Base-by-base conservation (phyloP, 176 grass and related monocot species). In the Otatea glauca region DNA sequence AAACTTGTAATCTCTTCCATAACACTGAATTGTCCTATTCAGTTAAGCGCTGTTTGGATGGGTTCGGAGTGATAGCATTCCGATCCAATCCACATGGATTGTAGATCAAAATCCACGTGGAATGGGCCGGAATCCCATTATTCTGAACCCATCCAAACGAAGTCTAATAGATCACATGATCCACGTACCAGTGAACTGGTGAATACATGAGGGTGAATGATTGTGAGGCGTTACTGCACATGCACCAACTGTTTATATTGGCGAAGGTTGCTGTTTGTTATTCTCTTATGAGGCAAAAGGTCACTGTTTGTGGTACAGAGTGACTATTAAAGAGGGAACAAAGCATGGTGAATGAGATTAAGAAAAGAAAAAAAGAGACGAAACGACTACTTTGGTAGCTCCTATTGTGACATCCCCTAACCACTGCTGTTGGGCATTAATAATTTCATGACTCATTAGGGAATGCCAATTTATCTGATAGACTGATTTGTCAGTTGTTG, bases 301-400 rank as follows among this genome's bases (percentile, higher is more conserved):
- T 48, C 0, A 4, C 34, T 55, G 34, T 49, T 75, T 69, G 5
- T 76, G 71, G 68, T 73, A 51, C 68, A 78, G 18, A 58, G 13
- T 86, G 66, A 67, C 48, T 83, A 49, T 72, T 79, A 68, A 6
- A 27, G 13, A 55, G 37, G 54, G 59, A 32, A 18, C 74, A 82
- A 3, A 54, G 25, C 65, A 78, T 10, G 2, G 59, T 74, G 61
- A 64, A 68, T 50, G 73, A 41, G 48, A 34, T n/a, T 66, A 41
- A 73, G 8, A 60, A 66, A 78, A 42, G 17, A 51, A 68, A 86
- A 60, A 82, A 90, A 13, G 7, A 65, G 58, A 90, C 15, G 29
- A 68, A 72, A 51, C 43, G 65, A 51, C n/a, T 74, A 83, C 84
- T 62, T 83, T 61, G 58, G 74, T 60, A 82, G 41, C 59, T 83